Evolutionary conservation across 1,139 yeast species (phyloP).

Genomic region (Candida tunisiensis): DNA sequence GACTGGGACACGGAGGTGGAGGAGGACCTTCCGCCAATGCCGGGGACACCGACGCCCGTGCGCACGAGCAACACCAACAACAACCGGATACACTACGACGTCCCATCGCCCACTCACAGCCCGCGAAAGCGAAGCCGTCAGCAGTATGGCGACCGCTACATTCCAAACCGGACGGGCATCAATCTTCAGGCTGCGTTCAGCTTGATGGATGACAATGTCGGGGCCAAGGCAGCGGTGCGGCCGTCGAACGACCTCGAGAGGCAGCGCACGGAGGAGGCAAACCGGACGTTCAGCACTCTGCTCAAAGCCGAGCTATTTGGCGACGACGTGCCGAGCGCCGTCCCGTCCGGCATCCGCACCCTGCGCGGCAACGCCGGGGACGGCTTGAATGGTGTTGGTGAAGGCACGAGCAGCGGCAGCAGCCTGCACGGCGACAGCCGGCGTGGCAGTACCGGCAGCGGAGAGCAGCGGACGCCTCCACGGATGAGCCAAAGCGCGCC

Average conservation of each 20-base stretch:
- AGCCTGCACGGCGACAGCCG: background rate
- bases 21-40: too few species aligned
- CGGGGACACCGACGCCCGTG: too few species aligned
- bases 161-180: slow-evolving; percentile 73
- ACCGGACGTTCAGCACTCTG: slow-evolving; percentile 71
- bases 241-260: slow-evolving; percentile 40
- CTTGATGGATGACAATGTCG: slow-evolving; percentile 32
- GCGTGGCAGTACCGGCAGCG: slow-evolving; percentile 1
- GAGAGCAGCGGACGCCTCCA: slow-evolving; percentile 9
- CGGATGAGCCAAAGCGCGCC: slow-evolving; percentile 18
- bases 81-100: too few species aligned
- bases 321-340: slow-evolving; percentile 51
- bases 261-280: slow-evolving; percentile 47
- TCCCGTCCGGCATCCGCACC: slow-evolving; percentile 11
- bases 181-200: slow-evolving; percentile 82
- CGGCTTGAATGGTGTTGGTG: too few species aligned
- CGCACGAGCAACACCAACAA: too few species aligned
- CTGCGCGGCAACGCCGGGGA: too few species aligned
- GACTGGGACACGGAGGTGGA: too few species aligned
- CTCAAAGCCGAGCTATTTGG: slow-evolving; percentile 87
- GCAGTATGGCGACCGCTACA: slow-evolving; percentile 64
- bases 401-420: slow-evolving; percentile 2
- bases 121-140: slow-evolving; percentile 8
- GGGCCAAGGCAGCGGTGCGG: slow-evolving; percentile 9
- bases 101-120: too few species aligned